These are phyloP conservation scores for Monilinia fructicola DNA, from an alignment of 2,329 filamentous ascomycete species.

Conservation along the genomic window DNA sequence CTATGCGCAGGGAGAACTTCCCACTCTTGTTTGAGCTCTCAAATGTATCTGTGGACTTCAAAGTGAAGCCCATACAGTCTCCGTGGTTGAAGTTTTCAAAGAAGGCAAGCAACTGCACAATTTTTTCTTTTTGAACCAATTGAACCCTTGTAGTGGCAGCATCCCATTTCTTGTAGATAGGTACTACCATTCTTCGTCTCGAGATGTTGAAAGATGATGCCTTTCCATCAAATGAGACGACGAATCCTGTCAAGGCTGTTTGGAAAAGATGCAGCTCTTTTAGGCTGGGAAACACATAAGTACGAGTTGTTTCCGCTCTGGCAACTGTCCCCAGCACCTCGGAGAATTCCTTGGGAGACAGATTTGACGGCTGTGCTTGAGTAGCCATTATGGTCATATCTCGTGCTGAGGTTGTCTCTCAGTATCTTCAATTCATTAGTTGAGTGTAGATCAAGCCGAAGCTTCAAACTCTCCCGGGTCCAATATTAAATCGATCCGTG, in stretches of 20 bases:
- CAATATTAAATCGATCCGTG: slow-evolving; percentile 81
- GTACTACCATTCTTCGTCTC: slow-evolving; percentile 82
- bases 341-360: slow-evolving; percentile 61
- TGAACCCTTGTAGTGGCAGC: slow-evolving; percentile 78
- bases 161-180: slow-evolving; percentile 93
- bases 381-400: slow-evolving; percentile 76
- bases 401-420: slow-evolving; percentile 74
- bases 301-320: slow-evolving; percentile 64
- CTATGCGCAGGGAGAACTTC: slow-evolving; percentile 73
- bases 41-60: slow-evolving; percentile 81
- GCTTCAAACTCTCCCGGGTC: slow-evolving; percentile 71
- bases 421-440: slow-evolving; percentile 64
- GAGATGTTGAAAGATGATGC: slow-evolving; percentile 78
- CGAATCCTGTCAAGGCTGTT: slow-evolving; percentile 74
- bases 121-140: slow-evolving; percentile 72
- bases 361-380: slow-evolving; percentile 62
- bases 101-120: slow-evolving; percentile 78
- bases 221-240: slow-evolving; percentile 70
- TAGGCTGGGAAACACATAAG: slow-evolving; percentile 65
- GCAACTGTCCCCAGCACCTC: slow-evolving; percentile 51
- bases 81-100: slow-evolving; percentile 87
- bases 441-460: slow-evolving; percentile 61
- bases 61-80: slow-evolving; percentile 82
- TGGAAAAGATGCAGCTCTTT: slow-evolving; percentile 77
- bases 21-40: slow-evolving; percentile 64